phyloP scores from a whole-genome alignment of 2,329 filamentous ascomycete genomes.

The Capronia americana region DNA sequence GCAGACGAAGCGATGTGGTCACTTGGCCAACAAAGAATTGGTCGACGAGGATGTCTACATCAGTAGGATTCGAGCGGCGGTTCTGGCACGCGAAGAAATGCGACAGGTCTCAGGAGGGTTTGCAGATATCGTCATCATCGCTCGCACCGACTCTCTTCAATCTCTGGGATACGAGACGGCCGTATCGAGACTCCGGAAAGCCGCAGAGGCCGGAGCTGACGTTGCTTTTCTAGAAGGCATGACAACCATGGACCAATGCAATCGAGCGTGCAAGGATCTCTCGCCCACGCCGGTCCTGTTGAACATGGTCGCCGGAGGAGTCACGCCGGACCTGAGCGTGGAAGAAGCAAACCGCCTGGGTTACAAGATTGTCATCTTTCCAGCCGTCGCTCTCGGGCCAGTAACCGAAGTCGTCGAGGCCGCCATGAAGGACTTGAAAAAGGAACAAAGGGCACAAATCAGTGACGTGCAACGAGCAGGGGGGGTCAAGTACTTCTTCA shows the following conservation, averaged over 20 bases:
- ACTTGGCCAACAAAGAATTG: slow-evolving; percentile 49
- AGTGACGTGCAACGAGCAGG: neutral
- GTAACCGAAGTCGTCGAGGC: neutral
- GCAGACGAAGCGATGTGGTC: slow-evolving; percentile 49
- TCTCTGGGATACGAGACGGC: slow-evolving; percentile 49
- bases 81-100: slow-evolving; percentile 47
- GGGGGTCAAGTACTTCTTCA: neutral
- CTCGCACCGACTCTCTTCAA: slow-evolving; percentile 48
- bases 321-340: slow-evolving; percentile 48
- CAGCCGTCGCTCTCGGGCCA: slow-evolving; percentile 55
- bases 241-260: slow-evolving; percentile 47
- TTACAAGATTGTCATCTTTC: slow-evolving; percentile 52
- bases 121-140: slow-evolving; percentile 53
- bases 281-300: slow-evolving; percentile 50
- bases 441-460: too few relatives aligned
- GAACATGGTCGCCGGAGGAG: slow-evolving; percentile 54
- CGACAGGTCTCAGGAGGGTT: slow-evolving; percentile 17
- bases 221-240: slow-evolving; percentile 52
- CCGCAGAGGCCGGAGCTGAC: slow-evolving; percentile 50
- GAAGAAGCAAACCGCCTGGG: slow-evolving; percentile 49
- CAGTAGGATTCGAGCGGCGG: slow-evolving; percentile 49
- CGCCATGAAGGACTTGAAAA: too few relatives aligned
- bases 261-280: slow-evolving; percentile 46
- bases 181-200: slow-evolving; percentile 46
- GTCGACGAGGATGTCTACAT: slow-evolving; percentile 46